Evolutionary conservation across 805 yeast genomes (phyloP).

Genomic region (Hanseniaspora thailandica): DNA sequence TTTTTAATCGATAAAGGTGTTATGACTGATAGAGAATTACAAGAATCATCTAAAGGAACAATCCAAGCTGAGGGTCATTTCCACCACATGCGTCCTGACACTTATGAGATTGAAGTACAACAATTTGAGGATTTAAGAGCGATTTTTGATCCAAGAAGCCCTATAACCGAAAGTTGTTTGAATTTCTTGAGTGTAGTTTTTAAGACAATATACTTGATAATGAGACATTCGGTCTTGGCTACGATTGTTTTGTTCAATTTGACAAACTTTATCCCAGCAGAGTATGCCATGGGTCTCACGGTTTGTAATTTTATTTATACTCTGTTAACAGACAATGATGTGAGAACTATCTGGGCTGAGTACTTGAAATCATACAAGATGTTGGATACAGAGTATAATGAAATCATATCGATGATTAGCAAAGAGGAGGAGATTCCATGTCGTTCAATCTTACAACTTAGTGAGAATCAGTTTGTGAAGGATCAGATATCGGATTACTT

Average conservation of each 20-base stretch:
- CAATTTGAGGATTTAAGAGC: slow-evolving; percentile 2
- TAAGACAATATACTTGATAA: slow-evolving; percentile 20
- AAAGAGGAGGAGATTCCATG: not conserved
- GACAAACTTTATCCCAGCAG: slow-evolving; percentile 18
- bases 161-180: not conserved
- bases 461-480: slow-evolving; percentile 1
- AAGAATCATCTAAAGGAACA: not conserved
- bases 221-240: slow-evolving; percentile 20
- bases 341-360: slow-evolving; percentile 25
- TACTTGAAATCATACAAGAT: slow-evolving; percentile 16
- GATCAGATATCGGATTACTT: not conserved
- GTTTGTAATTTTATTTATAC: slow-evolving; percentile 18
- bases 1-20: not conserved
- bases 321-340: slow-evolving; percentile 21
- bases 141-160: slow-evolving; percentile 5
- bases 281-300: slow-evolving; percentile 17
- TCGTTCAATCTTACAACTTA: not conserved
- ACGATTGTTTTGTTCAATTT: slow-evolving; percentile 20
- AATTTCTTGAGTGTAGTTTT: slow-evolving; percentile 16
- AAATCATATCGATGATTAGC: not conserved
- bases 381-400: slow-evolving; percentile 12
- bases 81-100: no score
- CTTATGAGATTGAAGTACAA: not conserved
- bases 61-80: no score
- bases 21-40: not conserved